phyloP scores from a whole-genome alignment of 306 rosid genomes.

The Gastrolobium villosum region DNA sequence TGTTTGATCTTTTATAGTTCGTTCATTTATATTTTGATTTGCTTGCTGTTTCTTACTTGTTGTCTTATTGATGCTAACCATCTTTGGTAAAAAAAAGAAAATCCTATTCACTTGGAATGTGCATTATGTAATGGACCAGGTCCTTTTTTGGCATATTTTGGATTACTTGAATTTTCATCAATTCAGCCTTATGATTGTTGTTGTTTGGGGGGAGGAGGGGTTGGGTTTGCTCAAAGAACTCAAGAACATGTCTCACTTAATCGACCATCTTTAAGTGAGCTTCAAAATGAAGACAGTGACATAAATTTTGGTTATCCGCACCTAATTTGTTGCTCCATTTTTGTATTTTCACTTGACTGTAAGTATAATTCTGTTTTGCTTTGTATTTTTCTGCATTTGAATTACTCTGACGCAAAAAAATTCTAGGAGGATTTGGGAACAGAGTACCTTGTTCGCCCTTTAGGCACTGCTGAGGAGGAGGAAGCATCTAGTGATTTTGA shows the following conservation, averaged over 20 bases:
- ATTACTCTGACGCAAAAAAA: slow-evolving; percentile 10
- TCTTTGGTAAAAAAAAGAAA: not conserved
- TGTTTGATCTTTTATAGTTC: not conserved
- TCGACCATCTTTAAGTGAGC: not conserved
- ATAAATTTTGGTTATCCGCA: slow-evolving; percentile 10
- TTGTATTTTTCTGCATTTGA: not conserved
- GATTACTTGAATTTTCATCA: slow-evolving; percentile 11
- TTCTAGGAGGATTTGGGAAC: slow-evolving; percentile 85
- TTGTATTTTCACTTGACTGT: not conserved
- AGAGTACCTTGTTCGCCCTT: slow-evolving; percentile 84
- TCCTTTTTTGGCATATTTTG: not conserved
- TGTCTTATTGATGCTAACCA: slow-evolving; percentile 18
- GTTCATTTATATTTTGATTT: slow-evolving; percentile 4
- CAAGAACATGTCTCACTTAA: not conserved
- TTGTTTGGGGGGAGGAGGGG: not conserved
- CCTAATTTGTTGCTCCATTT: slow-evolving; percentile 3
- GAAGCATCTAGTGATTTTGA: slow-evolving; percentile 94
- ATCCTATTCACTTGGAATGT: slow-evolving; percentile 2
- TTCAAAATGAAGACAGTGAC: not conserved
- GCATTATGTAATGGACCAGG: not conserved
- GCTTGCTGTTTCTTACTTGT: slow-evolving; percentile 4
- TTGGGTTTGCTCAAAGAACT: not conserved
- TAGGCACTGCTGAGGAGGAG: slow-evolving; percentile 82
- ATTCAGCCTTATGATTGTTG: not conserved
- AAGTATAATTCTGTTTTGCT: slow-evolving; percentile 11